Percentiles rank a stretch among this genome's conserved stretches.
Evolutionary conservation across 2,329 filamentous ascomycete species (phyloP).

Genomic region (Lasiodiplodia hormozganensis): DNA sequence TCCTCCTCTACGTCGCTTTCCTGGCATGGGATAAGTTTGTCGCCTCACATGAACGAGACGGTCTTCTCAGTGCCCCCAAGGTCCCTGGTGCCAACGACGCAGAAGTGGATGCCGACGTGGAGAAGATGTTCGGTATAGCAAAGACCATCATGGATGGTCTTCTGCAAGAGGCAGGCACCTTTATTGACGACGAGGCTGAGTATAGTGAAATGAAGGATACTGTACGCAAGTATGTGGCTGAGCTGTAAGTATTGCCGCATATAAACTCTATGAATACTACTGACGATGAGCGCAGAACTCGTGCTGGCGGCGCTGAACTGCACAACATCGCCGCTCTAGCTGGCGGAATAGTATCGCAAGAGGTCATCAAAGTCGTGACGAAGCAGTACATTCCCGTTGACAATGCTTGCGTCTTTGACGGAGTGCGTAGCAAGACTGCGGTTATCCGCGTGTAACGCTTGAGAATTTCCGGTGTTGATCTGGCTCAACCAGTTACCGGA

Average conservation of each 20-base stretch:
- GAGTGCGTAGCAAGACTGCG: slow-evolving; percentile 62
- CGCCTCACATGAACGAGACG: slow-evolving; percentile 48
- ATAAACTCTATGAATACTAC: neutral
- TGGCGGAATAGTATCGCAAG: slow-evolving; percentile 94
- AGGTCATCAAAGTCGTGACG: slow-evolving; percentile 89
- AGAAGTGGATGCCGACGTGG: slow-evolving; percentile 44
- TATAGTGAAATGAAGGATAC: slow-evolving; percentile 46
- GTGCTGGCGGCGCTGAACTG: slow-evolving; percentile 82
- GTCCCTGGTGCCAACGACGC: slow-evolving; percentile 46
- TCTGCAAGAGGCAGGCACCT: slow-evolving; percentile 50
- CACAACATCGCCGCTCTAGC: slow-evolving; percentile 90
- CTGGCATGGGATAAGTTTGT: slow-evolving; percentile 57
- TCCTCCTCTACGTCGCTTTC: slow-evolving; percentile 59
- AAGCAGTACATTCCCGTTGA: slow-evolving; percentile 70
- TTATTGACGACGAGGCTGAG: slow-evolving; percentile 50
- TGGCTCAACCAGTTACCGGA: neutral
- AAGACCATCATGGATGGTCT: slow-evolving; percentile 50
- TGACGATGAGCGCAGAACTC: slow-evolving; percentile 38
- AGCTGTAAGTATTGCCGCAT: slow-evolving; percentile 48
- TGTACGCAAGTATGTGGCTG: slow-evolving; percentile 47
- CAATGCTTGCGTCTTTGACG: slow-evolving; percentile 69
- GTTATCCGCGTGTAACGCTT: slow-evolving; percentile 56
- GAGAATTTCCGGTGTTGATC: neutral
- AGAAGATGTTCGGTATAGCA: slow-evolving; percentile 53
- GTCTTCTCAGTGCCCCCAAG: slow-evolving; percentile 41